Base-by-base conservation (phyloP, 805 yeast species). In the Candida maris region DNA sequence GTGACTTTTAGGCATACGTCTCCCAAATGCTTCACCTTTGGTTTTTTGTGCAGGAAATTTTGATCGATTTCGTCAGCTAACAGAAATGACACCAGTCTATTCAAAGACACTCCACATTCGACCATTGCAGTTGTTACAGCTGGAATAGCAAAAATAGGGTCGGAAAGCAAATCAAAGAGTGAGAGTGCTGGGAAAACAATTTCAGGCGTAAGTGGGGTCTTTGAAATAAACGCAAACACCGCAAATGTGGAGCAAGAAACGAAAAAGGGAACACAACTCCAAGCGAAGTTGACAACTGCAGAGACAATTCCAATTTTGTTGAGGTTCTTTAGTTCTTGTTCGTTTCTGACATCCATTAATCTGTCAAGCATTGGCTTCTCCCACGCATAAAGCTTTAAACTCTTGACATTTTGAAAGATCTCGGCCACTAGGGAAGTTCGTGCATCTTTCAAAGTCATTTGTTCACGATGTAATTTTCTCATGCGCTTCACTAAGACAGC, bases 371-470 rank as follows among this genome's bases (percentile, higher is more conserved):
- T 77, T 18, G 86, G 81, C 22, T 62, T 60, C 52, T 81, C 89
- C 83, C 85, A 81, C 0, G 84, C 77, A 49, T 79, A 81, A 19
- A 81, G 59, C 49, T 81, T 81, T 46, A 81, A 75, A 35, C 79
- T 70, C 49, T 80, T 81, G 33, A 81, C 76, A 20, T 79, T 70
- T 25, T 68, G 66, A 33, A 81, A 54, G 9, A 81, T 65, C 47
- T 81, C 89, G 13, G 74, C 67, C n/a, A 77, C 74, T 15, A 71
- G 59, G 13, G 73, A 68, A 3, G 81, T 73, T 61, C 89, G 68
- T 16, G 59, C 59, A 53, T 81, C 88, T 44, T 78, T 81, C 38
- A 68, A 66, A 35, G 66, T 67, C 88, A 81, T 79, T 48, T 78
- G 82, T 4, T 65, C 63, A 38, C 71, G 73, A 44, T 69, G 73